Conservation (phyloP, 768 basidiomycete genomes). For the Tephrocybe sp. region DNA sequence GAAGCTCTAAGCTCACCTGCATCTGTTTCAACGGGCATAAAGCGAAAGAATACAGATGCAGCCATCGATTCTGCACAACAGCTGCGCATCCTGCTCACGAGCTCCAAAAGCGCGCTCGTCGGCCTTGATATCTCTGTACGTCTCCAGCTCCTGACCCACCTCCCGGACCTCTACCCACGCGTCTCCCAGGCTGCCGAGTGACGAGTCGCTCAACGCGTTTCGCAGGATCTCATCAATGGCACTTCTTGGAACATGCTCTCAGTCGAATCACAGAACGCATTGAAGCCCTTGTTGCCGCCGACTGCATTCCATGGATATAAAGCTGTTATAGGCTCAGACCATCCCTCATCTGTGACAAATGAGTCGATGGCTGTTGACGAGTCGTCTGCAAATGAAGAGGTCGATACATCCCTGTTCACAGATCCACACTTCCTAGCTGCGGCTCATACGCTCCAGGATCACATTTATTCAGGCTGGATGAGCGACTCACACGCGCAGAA, state of each 20-base stretch:
- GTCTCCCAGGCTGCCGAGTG: constrained; percentile 6
- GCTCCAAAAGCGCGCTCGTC: constrained; percentile 12
- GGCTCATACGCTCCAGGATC: constrained; percentile 59
- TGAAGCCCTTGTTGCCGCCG: constrained; percentile 43
- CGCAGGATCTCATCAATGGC: constrained; percentile 49
- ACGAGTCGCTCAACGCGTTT: constrained; percentile 25
- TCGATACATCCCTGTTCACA: constrained; percentile 44
- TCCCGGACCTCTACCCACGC: constrained; percentile 10
- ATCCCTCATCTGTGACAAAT: constrained; percentile 31
- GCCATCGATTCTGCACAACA: constrained; percentile 9
- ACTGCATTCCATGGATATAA: constrained; percentile 40
- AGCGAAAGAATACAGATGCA: constrained; percentile 11
- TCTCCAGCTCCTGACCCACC: constrained; percentile 12
- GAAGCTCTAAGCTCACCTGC: not conserved
- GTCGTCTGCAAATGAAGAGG: constrained; percentile 10
- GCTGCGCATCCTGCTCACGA: constrained; percentile 13
- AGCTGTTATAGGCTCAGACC: constrained; percentile 31
- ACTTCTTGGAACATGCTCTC: constrained; percentile 48
- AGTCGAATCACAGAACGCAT: constrained; percentile 33
- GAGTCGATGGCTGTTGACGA: constrained; percentile 21
- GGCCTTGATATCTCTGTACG: constrained; percentile 41
- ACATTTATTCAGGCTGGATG: constrained; percentile 53
- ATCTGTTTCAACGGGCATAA: not conserved
- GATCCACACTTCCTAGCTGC: constrained; percentile 56
- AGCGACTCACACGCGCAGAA: constrained; percentile 41